phyloP scores from a whole-genome alignment of 805 yeast species.

The Monosporozyma aerobia region DNA sequence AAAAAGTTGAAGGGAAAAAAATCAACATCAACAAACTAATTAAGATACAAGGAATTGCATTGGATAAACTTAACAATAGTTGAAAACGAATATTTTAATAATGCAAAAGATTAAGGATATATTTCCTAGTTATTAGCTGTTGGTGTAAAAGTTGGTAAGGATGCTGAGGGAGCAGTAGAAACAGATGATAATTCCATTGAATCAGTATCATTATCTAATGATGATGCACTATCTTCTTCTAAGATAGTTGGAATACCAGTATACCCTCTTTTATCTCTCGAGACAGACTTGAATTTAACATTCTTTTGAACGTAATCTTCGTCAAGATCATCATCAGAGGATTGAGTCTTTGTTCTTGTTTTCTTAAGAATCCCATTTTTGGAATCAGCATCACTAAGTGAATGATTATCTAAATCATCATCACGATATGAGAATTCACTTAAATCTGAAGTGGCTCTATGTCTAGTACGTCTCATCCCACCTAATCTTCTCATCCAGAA shows the following conservation, averaged over 20 bases:
- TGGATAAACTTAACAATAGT: not conserved
- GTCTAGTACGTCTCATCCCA: constrained; percentile 21
- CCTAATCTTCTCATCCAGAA: constrained; percentile 29
- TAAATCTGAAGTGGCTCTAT: constrained; percentile 20
- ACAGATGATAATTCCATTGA: constrained; percentile 10
- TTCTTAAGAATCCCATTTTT: constrained; percentile 6
- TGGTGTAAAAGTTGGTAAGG: constrained; percentile 7
- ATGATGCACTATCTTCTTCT: constrained; percentile 23
- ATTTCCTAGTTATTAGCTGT: not conserved
- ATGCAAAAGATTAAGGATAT: too few relatives aligned
- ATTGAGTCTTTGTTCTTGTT: constrained; percentile 11
- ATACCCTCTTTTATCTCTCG: constrained; percentile 15
- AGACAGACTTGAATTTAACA: constrained; percentile 26
- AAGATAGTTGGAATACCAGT: constrained; percentile 27
- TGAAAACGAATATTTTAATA: not conserved
- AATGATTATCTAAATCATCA: constrained; percentile 11
- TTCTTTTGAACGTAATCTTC: constrained; percentile 17
- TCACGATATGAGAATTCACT: constrained; percentile 23
- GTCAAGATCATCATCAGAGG: constrained; percentile 7
- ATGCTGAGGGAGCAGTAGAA: constrained; percentile 11
- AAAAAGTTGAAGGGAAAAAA: not conserved
- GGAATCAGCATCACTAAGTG: constrained; percentile 4
- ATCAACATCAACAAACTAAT: not conserved
- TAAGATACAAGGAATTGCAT: not conserved
- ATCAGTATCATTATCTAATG: constrained; percentile 14